These are phyloP conservation scores for Nicotiana noctiflora DNA, from an alignment of 257 asterid genomes.

Conservation along the genomic window DNA sequence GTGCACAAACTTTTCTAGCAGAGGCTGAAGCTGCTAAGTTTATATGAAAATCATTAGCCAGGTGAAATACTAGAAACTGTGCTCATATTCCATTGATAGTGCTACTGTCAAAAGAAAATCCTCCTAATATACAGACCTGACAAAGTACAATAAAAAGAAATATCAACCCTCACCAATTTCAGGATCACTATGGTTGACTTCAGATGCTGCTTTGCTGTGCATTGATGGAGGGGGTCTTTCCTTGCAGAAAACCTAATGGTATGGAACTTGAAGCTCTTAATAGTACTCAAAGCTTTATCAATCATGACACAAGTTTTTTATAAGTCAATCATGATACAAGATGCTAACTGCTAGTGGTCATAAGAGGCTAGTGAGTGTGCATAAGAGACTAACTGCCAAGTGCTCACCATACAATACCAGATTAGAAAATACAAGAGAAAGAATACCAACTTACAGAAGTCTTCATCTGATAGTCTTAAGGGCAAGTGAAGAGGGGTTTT, in stretches of 20 bases:
- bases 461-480: neutral
- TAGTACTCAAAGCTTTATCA: conserved; percentile 4
- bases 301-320: neutral
- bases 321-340: no score
- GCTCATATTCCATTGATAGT: neutral
- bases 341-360: no score
- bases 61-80: neutral
- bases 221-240: conserved; percentile 27
- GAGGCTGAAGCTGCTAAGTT: conserved; percentile 16
- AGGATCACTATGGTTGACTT: conserved; percentile 39
- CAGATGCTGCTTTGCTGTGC: conserved; percentile 19
- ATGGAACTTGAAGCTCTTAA: conserved; percentile 8
- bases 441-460: neutral
- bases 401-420: neutral
- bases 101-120: neutral
- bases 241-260: conserved; percentile 58
- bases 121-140: neutral
- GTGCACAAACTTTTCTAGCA: conserved; percentile 22
- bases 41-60: neutral
- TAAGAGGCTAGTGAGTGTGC: neutral
- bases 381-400: neutral
- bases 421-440: neutral
- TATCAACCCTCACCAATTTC: conserved; percentile 30
- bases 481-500: neutral
- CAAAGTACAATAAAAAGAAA: neutral